Evolutionary conservation across 2,329 filamentous ascomycete genomes (phyloP).

Genomic region (Parafenestella ontariensis): DNA sequence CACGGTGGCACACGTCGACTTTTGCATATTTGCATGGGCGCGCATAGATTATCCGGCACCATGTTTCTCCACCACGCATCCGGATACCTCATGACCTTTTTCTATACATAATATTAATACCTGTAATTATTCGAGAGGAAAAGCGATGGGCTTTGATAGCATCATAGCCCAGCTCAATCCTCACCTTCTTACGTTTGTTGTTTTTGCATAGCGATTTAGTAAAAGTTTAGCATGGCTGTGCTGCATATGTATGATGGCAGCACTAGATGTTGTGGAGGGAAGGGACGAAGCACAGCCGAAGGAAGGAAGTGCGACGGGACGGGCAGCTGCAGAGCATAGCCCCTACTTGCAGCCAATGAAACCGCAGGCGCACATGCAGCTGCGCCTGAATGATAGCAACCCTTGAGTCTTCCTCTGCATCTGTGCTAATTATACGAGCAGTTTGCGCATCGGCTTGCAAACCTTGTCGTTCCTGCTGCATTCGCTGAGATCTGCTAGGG

Average conservation of each 20-base stretch:
- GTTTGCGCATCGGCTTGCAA: background rate
- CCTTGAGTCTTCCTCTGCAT: background rate
- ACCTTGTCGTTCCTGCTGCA: background rate
- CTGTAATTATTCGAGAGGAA: background rate
- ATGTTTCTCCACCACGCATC: background rate
- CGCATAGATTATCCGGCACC: background rate
- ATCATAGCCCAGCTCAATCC: background rate
- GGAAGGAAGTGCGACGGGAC: background rate
- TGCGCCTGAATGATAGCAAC: background rate
- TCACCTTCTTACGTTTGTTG: background rate
- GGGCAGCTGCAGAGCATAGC: background rate
- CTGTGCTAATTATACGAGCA: background rate
- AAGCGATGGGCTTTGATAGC: background rate
- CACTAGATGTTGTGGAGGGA: background rate
- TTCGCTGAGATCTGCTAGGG: background rate
- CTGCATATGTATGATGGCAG: background rate
- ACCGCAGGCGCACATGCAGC: background rate
- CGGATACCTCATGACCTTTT: background rate
- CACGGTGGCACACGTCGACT: background rate
- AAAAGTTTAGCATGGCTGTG: background rate
- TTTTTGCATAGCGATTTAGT: background rate
- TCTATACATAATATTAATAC: conserved; percentile 5
- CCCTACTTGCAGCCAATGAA: background rate
- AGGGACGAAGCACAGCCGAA: background rate
- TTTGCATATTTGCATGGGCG: conserved; percentile 3